These are phyloP conservation scores for Neurospora sp. DNA, from an alignment of 495 filamentous ascomycete genomes.

Conservation along the genomic window DNA sequence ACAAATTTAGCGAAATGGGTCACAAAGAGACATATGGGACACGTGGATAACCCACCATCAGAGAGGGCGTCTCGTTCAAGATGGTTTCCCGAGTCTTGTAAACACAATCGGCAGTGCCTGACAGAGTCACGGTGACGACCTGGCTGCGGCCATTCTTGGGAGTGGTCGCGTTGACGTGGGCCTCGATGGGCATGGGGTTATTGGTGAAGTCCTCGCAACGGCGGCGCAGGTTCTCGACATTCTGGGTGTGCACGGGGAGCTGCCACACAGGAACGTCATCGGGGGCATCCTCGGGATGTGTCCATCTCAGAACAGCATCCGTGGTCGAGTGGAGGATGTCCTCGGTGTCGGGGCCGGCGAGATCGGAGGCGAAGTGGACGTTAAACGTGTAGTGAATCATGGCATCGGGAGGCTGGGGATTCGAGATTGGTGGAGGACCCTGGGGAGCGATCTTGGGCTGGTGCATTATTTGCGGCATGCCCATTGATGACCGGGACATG, in stretches of 20 bases:
- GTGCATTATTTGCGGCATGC: slow-evolving; percentile 56
- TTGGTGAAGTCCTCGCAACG: slow-evolving; percentile 68
- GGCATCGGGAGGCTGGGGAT: slow-evolving; percentile 52
- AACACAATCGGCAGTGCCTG: slow-evolving; percentile 71
- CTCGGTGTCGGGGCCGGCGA: slow-evolving; percentile 80
- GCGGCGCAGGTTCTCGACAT: slow-evolving; percentile 64
- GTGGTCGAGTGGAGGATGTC: slow-evolving; percentile 84
- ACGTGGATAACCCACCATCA: slow-evolving; percentile 53
- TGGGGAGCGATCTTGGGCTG: slow-evolving; percentile 56
- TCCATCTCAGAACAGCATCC: slow-evolving; percentile 78
- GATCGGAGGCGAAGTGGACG: slow-evolving; percentile 83
- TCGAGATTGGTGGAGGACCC: slow-evolving; percentile 53
- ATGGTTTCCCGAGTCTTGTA: slow-evolving; percentile 76
- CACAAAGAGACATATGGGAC: neutral
- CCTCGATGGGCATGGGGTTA: slow-evolving; percentile 61
- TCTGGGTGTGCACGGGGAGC: slow-evolving; percentile 77
- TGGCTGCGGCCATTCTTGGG: slow-evolving; percentile 65
- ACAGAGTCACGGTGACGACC: slow-evolving; percentile 84
- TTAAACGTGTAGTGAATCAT: slow-evolving; percentile 77
- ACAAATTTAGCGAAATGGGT: slow-evolving; percentile 8
- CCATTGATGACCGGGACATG: slow-evolving; percentile 64
- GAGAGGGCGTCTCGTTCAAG: slow-evolving; percentile 75
- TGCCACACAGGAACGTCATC: slow-evolving; percentile 75
- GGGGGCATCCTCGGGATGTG: slow-evolving; percentile 74
- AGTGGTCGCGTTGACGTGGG: slow-evolving; percentile 70